phyloP scores from a whole-genome alignment of 202 grass and related monocot genomes.

The Eragrostis tef region DNA sequence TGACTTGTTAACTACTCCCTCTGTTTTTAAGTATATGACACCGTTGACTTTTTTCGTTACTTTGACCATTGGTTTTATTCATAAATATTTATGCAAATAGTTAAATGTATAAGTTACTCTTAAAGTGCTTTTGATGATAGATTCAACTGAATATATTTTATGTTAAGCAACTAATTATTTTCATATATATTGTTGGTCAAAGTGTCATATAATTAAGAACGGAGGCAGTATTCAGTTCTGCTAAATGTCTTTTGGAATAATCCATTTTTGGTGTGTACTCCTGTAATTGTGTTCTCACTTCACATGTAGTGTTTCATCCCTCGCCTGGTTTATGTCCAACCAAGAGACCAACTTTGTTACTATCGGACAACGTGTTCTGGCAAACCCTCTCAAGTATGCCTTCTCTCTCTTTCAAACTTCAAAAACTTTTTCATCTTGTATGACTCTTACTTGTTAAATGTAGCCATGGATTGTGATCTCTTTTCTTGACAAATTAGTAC shows the following conservation, averaged over 20 bases:
- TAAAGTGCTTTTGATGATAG: too few relatives aligned
- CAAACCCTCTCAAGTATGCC: constrained; percentile 88
- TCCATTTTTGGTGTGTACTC: constrained; percentile 21
- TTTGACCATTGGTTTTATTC: too few relatives aligned
- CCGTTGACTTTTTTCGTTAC: too few relatives aligned
- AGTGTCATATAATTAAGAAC: too few relatives aligned
- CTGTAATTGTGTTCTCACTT: constrained; percentile 28
- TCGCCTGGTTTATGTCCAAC: constrained; percentile 99
- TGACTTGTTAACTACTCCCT: too few relatives aligned
- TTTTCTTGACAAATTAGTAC: background rate
- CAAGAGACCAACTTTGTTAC: constrained; percentile 98
- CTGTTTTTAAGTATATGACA: too few relatives aligned
- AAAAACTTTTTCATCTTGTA: constrained; percentile 9
- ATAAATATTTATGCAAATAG: too few relatives aligned
- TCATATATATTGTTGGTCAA: too few relatives aligned
- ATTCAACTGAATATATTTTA: too few relatives aligned
- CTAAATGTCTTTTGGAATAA: background rate
- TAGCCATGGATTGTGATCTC: background rate
- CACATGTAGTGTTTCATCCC: constrained; percentile 88
- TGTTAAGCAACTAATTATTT: too few relatives aligned
- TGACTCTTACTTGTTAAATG: constrained; percentile 26
- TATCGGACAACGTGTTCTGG: constrained; percentile 92
- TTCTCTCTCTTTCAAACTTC: constrained; percentile 29
- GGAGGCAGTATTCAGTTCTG: background rate
- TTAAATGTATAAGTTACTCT: too few relatives aligned